phyloP scores from a whole-genome alignment of 495 filamentous ascomycete species.

The Daldinia vernicosa region DNA sequence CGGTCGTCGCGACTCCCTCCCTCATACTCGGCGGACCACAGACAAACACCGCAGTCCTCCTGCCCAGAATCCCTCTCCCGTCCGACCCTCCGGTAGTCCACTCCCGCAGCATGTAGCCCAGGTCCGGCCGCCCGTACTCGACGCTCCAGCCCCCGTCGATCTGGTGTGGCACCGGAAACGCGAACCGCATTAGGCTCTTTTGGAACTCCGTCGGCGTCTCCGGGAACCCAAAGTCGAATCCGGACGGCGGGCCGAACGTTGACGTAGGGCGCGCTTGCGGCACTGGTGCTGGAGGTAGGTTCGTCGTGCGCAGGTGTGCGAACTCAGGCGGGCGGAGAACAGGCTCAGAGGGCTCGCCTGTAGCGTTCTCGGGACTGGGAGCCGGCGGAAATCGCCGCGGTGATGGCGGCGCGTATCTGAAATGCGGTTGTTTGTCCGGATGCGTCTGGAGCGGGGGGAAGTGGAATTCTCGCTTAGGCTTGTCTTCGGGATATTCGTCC shows the following conservation, averaged over 20 bases:
- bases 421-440: conserved; percentile 54
- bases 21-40: conserved; percentile 90
- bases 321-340: conserved; percentile 56
- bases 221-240: conserved; percentile 80
- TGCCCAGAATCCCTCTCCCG: conserved; percentile 73
- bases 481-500: conserved; percentile 44
- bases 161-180: conserved; percentile 72
- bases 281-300: conserved; percentile 42
- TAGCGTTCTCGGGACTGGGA: not conserved
- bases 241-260: conserved; percentile 57
- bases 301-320: conserved; percentile 61
- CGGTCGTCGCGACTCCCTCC: conserved; percentile 81
- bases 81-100: conserved; percentile 70
- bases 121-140: conserved; percentile 91
- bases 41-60: conserved; percentile 89
- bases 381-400: conserved; percentile 44
- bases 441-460: conserved; percentile 59
- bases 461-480: conserved; percentile 60
- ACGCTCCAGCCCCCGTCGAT: conserved; percentile 85
- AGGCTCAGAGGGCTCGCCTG: conserved; percentile 12
- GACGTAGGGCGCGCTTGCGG: conserved; percentile 48
- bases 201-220: conserved; percentile 79
- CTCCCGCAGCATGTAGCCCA: conserved; percentile 82
- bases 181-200: conserved; percentile 86
- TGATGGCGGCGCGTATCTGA: conserved; percentile 62